Base-by-base conservation (phyloP, 1,284 basidiomycete genomes). In the Porogramme epimiltina region DNA sequence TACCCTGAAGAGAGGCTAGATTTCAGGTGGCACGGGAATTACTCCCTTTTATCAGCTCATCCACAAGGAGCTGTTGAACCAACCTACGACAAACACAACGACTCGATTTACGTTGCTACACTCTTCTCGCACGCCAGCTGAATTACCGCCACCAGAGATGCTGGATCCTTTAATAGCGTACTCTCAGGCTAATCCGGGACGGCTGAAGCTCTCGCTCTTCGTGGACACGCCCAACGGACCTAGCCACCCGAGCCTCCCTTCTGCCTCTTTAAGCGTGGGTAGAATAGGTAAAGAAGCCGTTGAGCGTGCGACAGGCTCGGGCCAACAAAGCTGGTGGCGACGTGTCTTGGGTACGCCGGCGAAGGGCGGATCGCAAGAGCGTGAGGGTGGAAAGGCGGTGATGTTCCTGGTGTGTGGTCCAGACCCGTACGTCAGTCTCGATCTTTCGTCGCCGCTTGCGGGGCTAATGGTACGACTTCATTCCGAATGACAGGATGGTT, bases 1-100 rank as follows among this genome's bases (percentile, higher is more conserved):
- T 31, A 5, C 11, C 19, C 40, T 53, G 24, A 61, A 37, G 19
- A 18, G 39, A 8, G 3, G 23, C 34, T 50, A 93, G 90, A 84
- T 93, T 47, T 91, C 88, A 38, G 90, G 90, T 36, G 90, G 90
- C 25, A 93, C 91, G 3, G 90, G 91, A 23, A 83, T 93, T 43
- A 85, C 90, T 13, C 90, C 90, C 5, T 91, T 91, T 62, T 82
- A 82, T 62, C 90, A 93, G 64, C 71, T 90, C 24, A 56, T 75
- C 23, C 65, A 75, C 58, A 53, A 62, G 22, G 56, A 58, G 36
- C 52, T 78, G 79, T 63, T 78, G 76, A 64, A 67, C 65, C 51
- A 25, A 58, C 75, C 36, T 74, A 78, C 49, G 60, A 8, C 59
- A 48, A 18, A 61, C 19, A 55, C 65, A 16, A 37, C 10, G n/a